Evolutionary conservation across 257 asterid species (phyloP).

Genomic region (Handroanthus guayacan): DNA sequence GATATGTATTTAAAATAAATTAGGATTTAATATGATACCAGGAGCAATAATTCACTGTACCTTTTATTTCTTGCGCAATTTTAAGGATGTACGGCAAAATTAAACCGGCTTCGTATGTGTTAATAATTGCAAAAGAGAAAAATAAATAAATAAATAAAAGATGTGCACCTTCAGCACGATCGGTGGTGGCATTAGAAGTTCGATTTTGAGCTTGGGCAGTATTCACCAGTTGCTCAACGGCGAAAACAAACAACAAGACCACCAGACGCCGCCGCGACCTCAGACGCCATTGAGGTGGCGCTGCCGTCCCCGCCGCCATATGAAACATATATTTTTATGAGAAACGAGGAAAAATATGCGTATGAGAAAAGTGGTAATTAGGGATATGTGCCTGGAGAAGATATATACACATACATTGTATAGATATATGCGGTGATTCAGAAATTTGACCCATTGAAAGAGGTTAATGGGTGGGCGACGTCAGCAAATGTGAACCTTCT

Average conservation of each 20-base stretch:
- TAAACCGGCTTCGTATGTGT: too few relatives aligned
- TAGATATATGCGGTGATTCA: too few relatives aligned
- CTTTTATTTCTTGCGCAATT: too few relatives aligned
- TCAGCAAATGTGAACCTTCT: too few relatives aligned
- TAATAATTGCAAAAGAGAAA: neutral
- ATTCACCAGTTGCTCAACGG: constrained; percentile 17
- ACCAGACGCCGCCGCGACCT: neutral
- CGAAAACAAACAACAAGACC: constrained; percentile 22
- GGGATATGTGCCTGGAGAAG: neutral
- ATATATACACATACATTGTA: too few relatives aligned
- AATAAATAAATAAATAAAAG: neutral
- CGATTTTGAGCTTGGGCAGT: constrained; percentile 45
- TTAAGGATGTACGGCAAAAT: too few relatives aligned
- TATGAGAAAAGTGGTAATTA: neutral
- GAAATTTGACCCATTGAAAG: too few relatives aligned
- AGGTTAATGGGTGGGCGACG: too few relatives aligned
- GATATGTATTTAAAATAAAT: too few relatives aligned
- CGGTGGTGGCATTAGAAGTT: constrained; percentile 39
- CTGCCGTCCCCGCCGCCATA: constrained; percentile 28
- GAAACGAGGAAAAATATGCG: too few relatives aligned
- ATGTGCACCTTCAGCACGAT: constrained; percentile 47
- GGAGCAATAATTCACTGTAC: too few relatives aligned
- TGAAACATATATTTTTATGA: neutral
- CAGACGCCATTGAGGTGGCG: constrained; percentile 22
- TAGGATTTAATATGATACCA: too few relatives aligned